These are phyloP conservation scores for Taiozyma sp. DNA, from an alignment of 1,139 yeast genomes.

Conservation along the genomic window DNA sequence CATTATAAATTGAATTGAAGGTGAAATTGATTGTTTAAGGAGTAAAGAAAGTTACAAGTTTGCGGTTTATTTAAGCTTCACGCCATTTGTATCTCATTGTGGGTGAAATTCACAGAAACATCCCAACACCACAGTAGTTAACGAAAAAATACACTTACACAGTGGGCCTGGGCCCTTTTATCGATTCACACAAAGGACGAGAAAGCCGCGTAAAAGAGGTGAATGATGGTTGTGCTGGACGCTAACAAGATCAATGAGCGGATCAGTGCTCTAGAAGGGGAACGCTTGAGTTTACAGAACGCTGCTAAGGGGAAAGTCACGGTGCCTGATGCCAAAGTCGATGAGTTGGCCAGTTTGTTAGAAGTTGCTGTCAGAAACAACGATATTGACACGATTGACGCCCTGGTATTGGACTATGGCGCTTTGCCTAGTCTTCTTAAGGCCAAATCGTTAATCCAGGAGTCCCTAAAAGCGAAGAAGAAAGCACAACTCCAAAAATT, in stretches of 20 bases:
- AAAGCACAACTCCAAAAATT: conserved; percentile 11
- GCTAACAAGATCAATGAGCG: conserved; percentile 23
- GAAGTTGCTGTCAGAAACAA: conserved; percentile 13
- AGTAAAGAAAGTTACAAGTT: background rate
- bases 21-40: background rate
- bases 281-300: conserved; percentile 8
- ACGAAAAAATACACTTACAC: background rate
- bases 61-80: background rate
- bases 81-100: background rate
- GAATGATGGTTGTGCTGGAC: conserved; percentile 11
- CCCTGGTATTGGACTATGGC: conserved; percentile 12
- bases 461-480: conserved; percentile 10
- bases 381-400: conserved; percentile 15
- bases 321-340: conserved; percentile 6
- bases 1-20: conserved; percentile 8
- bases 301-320: background rate
- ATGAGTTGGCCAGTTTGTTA: conserved; percentile 14
- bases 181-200: background rate
- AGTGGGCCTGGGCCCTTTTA: no score
- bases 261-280: conserved; percentile 18
- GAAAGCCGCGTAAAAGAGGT: background rate
- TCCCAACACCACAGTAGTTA: background rate
- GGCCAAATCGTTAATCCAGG: conserved; percentile 11
- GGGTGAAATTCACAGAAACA: background rate
- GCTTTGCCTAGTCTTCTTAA: conserved; percentile 9